These are phyloP conservation scores for Lentinus brumalis DNA, from an alignment of 768 basidiomycete genomes.

Conservation along the genomic window DNA sequence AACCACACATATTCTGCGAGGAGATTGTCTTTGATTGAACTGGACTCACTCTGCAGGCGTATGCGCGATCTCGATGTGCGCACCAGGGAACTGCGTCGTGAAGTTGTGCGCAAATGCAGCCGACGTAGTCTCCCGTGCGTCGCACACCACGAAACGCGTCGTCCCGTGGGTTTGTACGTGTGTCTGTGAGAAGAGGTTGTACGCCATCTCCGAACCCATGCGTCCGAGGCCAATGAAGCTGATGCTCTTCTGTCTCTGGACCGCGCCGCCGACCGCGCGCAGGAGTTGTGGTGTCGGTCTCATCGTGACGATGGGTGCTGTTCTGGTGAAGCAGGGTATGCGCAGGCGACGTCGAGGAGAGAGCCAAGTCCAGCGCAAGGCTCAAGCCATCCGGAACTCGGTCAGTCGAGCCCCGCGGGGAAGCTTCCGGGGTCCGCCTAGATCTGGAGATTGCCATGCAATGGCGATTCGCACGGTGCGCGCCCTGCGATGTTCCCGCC, in stretches of 20 bases:
- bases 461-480: background rate
- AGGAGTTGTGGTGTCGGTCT: conserved; percentile 47
- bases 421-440: conserved; percentile 15
- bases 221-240: conserved; percentile 86
- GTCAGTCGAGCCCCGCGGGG: conserved; percentile 15
- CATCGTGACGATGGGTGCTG: conserved; percentile 40
- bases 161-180: conserved; percentile 49
- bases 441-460: background rate
- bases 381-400: background rate
- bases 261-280: conserved; percentile 15
- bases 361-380: background rate
- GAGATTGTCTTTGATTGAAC: background rate
- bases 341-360: background rate
- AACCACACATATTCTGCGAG: no score
- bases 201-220: conserved; percentile 88
- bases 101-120: conserved; percentile 59
- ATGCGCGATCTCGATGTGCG: conserved; percentile 56
- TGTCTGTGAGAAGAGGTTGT: conserved; percentile 80
- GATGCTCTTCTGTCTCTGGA: conserved; percentile 44
- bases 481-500: background rate
- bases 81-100: conserved; percentile 55
- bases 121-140: conserved; percentile 64
- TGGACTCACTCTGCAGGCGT: conserved; percentile 74
- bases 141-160: conserved; percentile 74
- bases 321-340: background rate